A percentile compares a stretch with the other conserved stretches of the same genome.
phyloP scores from a whole-genome alignment of 73 alveolate genomes.

The Blepharisma japonicum region DNA sequence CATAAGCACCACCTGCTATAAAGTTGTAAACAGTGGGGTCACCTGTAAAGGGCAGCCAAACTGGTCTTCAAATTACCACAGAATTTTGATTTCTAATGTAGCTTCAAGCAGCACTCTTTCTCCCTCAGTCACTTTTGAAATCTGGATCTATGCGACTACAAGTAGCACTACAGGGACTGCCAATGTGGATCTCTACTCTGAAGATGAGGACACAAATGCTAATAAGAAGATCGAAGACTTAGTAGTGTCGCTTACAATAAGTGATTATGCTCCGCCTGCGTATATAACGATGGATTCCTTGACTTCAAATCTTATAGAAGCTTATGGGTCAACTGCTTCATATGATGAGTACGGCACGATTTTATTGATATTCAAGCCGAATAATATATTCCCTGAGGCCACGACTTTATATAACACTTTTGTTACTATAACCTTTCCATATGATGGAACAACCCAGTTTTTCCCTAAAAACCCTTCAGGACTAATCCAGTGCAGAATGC shows the following conservation, averaged over 20 bases:
- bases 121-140: background rate
- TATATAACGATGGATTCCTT: slow-evolving; percentile 24
- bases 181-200: background rate
- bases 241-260: background rate
- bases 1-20: background rate
- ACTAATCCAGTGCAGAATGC: slow-evolving; percentile 12
- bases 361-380: background rate
- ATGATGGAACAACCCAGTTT: background rate
- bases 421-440: slow-evolving; percentile 4
- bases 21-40: slow-evolving; percentile 4
- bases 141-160: slow-evolving; percentile 27
- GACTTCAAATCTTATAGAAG: slow-evolving; percentile 15
- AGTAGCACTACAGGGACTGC: background rate
- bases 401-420: background rate
- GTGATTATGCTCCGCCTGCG: background rate
- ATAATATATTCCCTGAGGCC: slow-evolving; percentile 1
- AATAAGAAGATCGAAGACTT: background rate
- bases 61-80: background rate
- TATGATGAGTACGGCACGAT: slow-evolving; percentile 7
- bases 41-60: background rate
- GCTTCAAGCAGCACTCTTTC: background rate
- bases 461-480: slow-evolving; percentile 6
- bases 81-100: background rate
- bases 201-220: slow-evolving; percentile 5
- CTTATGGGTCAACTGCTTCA: slow-evolving; percentile 22